Conservation (phyloP, 352 stramenopile genomes). For the Bremia lactucae region DNA sequence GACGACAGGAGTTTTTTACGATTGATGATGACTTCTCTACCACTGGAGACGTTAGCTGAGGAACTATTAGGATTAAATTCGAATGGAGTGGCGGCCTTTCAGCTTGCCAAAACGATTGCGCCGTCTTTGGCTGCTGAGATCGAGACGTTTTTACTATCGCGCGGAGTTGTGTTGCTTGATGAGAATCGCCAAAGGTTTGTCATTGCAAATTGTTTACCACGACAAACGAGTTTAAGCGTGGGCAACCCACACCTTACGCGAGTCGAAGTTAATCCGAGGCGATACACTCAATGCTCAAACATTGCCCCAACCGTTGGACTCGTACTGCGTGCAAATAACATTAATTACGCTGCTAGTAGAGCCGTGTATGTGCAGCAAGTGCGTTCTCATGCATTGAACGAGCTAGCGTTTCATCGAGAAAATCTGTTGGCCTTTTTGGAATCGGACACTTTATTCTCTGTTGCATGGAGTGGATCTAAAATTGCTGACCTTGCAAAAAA, state of each 20-base stretch:
- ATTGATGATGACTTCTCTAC: slow-evolving; percentile 4
- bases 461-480: slow-evolving; percentile 4
- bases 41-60: slow-evolving; percentile 1
- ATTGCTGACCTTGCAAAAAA: slow-evolving; percentile 6
- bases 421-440: slow-evolving; percentile 5
- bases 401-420: neutral
- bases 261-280: neutral
- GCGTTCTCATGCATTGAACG: neutral
- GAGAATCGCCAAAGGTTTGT: neutral
- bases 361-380: slow-evolving; percentile 8
- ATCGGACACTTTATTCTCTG: neutral
- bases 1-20: slow-evolving; percentile 7
- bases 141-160: slow-evolving; percentile 1
- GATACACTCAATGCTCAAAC: slow-evolving; percentile 1
- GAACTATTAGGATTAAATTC: slow-evolving; percentile 2
- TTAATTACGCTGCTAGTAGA: slow-evolving; percentile 4
- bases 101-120: slow-evolving; percentile 3
- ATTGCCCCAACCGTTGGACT: slow-evolving; percentile 1
- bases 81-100: slow-evolving; percentile 2
- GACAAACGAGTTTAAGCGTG: too few species aligned
- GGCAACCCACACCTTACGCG: neutral
- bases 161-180: neutral
- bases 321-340: slow-evolving; percentile 4
- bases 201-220: too few species aligned
- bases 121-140: neutral